Conservation (phyloP, 352 stramenopile species). For the Pythium dissimile region DNA sequence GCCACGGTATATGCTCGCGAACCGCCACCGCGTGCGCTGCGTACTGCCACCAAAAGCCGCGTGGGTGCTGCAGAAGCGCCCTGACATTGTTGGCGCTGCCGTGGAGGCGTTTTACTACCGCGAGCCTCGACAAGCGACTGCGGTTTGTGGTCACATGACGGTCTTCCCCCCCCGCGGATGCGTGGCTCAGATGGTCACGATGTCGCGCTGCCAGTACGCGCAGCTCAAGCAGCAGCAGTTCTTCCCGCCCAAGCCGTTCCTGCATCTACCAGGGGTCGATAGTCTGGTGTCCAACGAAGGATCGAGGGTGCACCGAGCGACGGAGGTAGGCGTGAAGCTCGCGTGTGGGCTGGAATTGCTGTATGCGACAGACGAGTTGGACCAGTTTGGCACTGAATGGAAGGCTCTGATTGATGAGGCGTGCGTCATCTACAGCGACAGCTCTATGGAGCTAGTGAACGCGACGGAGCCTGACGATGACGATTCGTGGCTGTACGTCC, state of each 20-base stretch:
- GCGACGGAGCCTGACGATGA: slow-evolving; percentile 36
- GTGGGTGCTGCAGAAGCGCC: slow-evolving; percentile 8
- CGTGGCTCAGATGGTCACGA: slow-evolving; percentile 37
- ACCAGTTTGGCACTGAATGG: slow-evolving; percentile 47
- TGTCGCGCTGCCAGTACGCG: slow-evolving; percentile 81
- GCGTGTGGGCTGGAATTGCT: slow-evolving; percentile 73
- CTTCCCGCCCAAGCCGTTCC: slow-evolving; percentile 58
- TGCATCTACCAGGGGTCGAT: slow-evolving; percentile 4
- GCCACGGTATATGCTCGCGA: slow-evolving; percentile 19
- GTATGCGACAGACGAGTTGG: slow-evolving; percentile 35
- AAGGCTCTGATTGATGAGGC: slow-evolving; percentile 34
- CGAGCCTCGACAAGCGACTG: slow-evolving; percentile 31
- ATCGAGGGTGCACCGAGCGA: slow-evolving; percentile 25
- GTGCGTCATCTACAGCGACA: slow-evolving; percentile 1
- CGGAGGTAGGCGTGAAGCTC: slow-evolving; percentile 74
- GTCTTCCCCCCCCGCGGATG: slow-evolving; percentile 30
- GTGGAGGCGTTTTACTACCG: slow-evolving; percentile 43
- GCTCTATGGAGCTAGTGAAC: background rate
- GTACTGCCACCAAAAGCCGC: slow-evolving; percentile 18
- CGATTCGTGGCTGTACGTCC: slow-evolving; percentile 76
- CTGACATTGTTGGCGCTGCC: slow-evolving; percentile 22
- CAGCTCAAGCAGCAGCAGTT: slow-evolving; percentile 81
- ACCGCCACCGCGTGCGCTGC: slow-evolving; percentile 30
- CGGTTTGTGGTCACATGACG: slow-evolving; percentile 54
- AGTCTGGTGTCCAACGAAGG: background rate